Base-by-base conservation (phyloP, 1,139 yeast genomes). In the Saccharomyces uvarum region DNA sequence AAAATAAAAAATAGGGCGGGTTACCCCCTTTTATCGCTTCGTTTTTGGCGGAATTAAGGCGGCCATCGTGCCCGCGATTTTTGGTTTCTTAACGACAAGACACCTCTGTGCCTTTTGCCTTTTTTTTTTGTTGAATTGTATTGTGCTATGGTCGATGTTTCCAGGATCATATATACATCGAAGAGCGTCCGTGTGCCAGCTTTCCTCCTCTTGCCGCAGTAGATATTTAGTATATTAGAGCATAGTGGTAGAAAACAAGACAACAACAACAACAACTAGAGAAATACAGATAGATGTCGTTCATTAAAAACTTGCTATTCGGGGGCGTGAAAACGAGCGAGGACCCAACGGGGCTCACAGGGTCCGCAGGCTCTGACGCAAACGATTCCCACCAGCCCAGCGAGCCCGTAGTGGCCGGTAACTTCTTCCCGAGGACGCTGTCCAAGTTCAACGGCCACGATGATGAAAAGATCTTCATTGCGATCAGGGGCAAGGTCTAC, bases 401-500 rank as follows among this genome's bases (percentile, higher is more conserved):
- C 13, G 83, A 81, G 55, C 86, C 95, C 2, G 75, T 88, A 4
- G 84, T 88, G 8, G 88, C 82, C 62, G 87, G 88, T n/a, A 78
- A 78, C 51, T 93, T 86, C 73, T 89, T 95, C 2, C 97, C 97
- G 14, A 69, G 74, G 55, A 79, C 88, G 2, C 75, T 93, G 38
- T 79, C 80, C 57, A 84, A 83, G 65, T 90, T 75, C 74, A 89
- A 93, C 68, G 98, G 99, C 1, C 80, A 75, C 50, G 90, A 86
- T 60, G 84, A 83, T 54, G 84, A 86, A 52, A 82, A 82, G 63
- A 90, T 95, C 42, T 84, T 86, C 66, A 81, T 93, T 63, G 96
- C 89, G 0, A 89, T 93, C 14, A 82, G 78, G 63, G 96, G 97
- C 1, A 83, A 80, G 49, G 97, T 93, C 3, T 93, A 81, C 67